Percentiles rank a stretch among this genome's conserved stretches.
Evolutionary conservation across 352 stramenopile species (phyloP).

Genomic region (Pythium periplocum): DNA sequence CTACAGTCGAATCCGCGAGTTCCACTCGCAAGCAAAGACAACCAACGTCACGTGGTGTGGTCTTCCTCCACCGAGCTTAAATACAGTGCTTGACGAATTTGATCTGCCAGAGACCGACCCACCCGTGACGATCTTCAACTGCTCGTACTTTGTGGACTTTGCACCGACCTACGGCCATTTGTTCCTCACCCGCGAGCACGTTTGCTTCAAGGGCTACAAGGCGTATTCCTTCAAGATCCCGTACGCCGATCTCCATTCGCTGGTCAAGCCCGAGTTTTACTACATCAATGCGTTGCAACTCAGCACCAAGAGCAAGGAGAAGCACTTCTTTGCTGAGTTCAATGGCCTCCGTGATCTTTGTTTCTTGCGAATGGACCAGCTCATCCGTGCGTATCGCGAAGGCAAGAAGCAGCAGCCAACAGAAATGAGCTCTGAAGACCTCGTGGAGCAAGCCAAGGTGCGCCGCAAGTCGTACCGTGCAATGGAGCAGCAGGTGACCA

Average conservation of each 20-base stretch:
- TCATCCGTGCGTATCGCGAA: constrained; percentile 60
- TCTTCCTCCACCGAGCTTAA: constrained; percentile 28
- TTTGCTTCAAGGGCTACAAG: constrained; percentile 62
- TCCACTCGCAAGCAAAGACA: constrained; percentile 57
- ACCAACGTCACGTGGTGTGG: constrained; percentile 63
- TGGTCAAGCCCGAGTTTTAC: constrained; percentile 82
- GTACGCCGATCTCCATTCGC: constrained; percentile 50
- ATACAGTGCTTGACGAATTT: constrained; percentile 36
- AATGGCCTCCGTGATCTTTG: constrained; percentile 69
- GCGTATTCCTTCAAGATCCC: constrained; percentile 45
- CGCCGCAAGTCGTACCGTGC: constrained; percentile 53
- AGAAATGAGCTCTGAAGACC: constrained; percentile 9
- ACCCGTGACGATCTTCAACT: constrained; percentile 69
- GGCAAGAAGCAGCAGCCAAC: constrained; percentile 23
- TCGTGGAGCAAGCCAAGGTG: constrained; percentile 47
- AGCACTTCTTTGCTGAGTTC: constrained; percentile 77
- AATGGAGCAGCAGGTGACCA: constrained; percentile 24
- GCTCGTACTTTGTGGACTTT: constrained; percentile 68
- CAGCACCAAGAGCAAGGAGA: constrained; percentile 54
- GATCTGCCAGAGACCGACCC: constrained; percentile 33
- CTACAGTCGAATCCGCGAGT: constrained; percentile 66
- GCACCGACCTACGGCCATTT: constrained; percentile 70
- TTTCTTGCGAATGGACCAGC: constrained; percentile 64
- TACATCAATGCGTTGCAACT: constrained; percentile 81
- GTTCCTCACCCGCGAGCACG: constrained; percentile 57